A percentile compares a stretch with the other conserved stretches of the same genome.
These are phyloP conservation scores for Lolium rigidum DNA, from an alignment of 176 grass and related monocot species.

Conservation along the genomic window DNA sequence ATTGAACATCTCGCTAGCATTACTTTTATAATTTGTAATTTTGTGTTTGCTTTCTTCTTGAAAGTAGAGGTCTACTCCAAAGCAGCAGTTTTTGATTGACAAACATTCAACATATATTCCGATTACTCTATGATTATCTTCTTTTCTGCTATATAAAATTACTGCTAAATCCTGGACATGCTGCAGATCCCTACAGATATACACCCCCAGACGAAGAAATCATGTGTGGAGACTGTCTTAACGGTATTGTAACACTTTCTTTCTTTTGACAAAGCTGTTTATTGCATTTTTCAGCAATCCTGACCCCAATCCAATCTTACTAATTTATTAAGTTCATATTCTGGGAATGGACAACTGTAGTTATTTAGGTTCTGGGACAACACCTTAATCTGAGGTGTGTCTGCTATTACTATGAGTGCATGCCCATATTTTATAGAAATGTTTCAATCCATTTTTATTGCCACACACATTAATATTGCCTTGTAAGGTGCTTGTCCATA, in stretches of 20 bases:
- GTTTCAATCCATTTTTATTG: conserved; percentile 2
- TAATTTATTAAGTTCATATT: conserved; percentile 13
- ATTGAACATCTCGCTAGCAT: not conserved
- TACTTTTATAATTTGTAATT: not conserved
- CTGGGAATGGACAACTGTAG: not conserved
- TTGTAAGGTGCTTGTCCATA: not conserved
- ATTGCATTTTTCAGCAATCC: not conserved
- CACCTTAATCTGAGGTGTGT: not conserved
- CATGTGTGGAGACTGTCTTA: conserved; percentile 95
- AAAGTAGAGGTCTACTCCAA: not conserved
- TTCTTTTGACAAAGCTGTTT: not conserved
- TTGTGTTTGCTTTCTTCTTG: not conserved
- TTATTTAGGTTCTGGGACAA: conserved; percentile 7
- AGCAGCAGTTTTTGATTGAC: not conserved
- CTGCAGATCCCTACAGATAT: conserved; percentile 94
- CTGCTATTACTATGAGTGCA: not conserved
- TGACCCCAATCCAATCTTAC: conserved; percentile 7
- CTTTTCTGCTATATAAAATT: conserved; percentile 6
- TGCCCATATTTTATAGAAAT: conserved; percentile 4
- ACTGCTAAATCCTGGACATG: conserved; percentile 31
- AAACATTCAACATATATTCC: not conserved
- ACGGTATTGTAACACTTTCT: conserved; percentile 61
- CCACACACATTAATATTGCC: not conserved
- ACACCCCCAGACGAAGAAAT: conserved; percentile 90
- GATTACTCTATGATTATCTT: conserved; percentile 17